Conservation (phyloP, 2,329 filamentous ascomycete genomes). For the Botryosphaeria dothidea region DNA sequence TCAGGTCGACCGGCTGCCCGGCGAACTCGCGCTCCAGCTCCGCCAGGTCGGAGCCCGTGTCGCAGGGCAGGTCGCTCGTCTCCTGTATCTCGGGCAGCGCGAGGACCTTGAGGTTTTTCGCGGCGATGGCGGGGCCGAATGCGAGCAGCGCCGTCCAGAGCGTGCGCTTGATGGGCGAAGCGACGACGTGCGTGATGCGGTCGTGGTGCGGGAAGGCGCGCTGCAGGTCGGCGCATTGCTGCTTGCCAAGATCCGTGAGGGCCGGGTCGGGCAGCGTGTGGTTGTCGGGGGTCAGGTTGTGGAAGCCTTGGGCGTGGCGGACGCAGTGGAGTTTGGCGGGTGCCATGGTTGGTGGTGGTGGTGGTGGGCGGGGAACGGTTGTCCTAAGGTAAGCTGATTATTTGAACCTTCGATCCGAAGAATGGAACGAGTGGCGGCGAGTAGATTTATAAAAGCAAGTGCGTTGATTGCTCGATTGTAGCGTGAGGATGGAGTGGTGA, state of each 20-base stretch:
- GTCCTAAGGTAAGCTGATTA: background rate
- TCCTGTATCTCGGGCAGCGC: constrained; percentile 80
- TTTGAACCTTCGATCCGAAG: background rate
- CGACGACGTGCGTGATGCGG: constrained; percentile 66
- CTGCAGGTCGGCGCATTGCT: constrained; percentile 60
- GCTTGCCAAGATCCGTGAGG: constrained; percentile 68
- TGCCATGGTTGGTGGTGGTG: constrained; percentile 29
- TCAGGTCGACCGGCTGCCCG: constrained; percentile 61
- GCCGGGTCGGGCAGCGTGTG: constrained; percentile 63
- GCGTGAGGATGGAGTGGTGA: constrained; percentile 5
- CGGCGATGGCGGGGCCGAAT: constrained; percentile 55
- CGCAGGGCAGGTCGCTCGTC: constrained; percentile 70
- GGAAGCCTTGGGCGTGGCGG: constrained; percentile 73
- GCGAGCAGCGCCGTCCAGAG: constrained; percentile 70
- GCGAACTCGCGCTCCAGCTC: constrained; percentile 63
- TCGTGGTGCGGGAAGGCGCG: constrained; percentile 63
- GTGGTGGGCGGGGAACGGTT: background rate
- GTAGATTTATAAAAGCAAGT: too few species aligned
- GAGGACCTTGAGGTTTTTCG: constrained; percentile 52
- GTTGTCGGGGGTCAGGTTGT: constrained; percentile 70
- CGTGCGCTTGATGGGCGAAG: constrained; percentile 76
- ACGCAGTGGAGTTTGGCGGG: constrained; percentile 62
- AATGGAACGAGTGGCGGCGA: too few species aligned
- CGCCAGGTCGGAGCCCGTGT: constrained; percentile 63
- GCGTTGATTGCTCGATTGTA: constrained; percentile 8